Evolutionary conservation across 106 monocot species (phyloP).

Genomic region (Posidonia australis): DNA sequence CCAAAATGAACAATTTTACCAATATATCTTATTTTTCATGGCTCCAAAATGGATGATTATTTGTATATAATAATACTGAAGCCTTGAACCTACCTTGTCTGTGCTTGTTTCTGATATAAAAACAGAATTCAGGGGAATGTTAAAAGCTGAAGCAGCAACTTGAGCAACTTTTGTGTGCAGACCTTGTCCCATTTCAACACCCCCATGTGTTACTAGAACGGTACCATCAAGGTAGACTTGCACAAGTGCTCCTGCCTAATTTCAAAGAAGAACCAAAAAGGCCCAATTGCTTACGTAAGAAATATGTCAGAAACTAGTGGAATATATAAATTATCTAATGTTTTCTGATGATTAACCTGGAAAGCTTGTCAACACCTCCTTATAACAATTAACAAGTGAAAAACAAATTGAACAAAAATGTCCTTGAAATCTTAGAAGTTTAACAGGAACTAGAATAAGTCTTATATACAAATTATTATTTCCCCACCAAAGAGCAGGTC

Average conservation of each 20-base stretch:
- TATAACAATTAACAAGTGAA: too few species aligned
- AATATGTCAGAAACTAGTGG: background rate
- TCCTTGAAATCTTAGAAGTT: too few species aligned
- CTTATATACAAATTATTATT: too few species aligned
- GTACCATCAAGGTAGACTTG: slow-evolving; percentile 94
- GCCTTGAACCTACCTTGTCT: slow-evolving; percentile 51
- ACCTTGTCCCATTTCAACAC: slow-evolving; percentile 99
- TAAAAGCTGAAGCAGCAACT: slow-evolving; percentile 85
- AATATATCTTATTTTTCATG: too few species aligned
- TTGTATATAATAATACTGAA: background rate
- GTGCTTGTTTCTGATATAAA: slow-evolving; percentile 98
- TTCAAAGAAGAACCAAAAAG: background rate
- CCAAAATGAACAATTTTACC: background rate
- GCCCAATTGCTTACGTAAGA: background rate
- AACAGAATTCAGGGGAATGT: slow-evolving; percentile 77
- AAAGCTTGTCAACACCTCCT: background rate
- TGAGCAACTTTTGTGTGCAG: slow-evolving; percentile 97
- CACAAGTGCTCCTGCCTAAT: slow-evolving; percentile 93
- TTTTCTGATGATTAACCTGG: background rate
- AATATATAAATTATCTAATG: too few species aligned
- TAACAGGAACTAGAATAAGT: too few species aligned
- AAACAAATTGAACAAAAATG: too few species aligned
- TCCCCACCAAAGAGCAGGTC: background rate
- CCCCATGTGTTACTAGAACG: slow-evolving; percentile 96
- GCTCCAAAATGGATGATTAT: too few species aligned